Conservation (phyloP, 495 filamentous ascomycete genomes). For the Aspergillus nanangensis region DNA sequence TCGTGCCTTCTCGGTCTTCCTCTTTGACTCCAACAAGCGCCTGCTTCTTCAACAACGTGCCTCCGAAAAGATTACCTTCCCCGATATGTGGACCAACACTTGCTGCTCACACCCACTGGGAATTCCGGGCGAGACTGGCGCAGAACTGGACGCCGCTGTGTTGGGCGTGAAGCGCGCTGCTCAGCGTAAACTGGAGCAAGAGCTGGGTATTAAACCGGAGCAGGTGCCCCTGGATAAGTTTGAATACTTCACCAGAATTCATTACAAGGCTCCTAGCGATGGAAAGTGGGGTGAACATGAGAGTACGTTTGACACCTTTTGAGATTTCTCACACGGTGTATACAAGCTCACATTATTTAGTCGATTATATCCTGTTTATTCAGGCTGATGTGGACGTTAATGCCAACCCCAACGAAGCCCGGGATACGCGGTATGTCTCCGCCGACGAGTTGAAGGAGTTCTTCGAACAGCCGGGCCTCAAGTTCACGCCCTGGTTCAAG, state of each 20-base stretch:
- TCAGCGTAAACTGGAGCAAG: constrained; percentile 87
- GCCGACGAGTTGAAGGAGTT: constrained; percentile 76
- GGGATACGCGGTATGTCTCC: constrained; percentile 77
- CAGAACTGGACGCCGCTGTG: constrained; percentile 73
- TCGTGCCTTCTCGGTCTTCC: constrained; percentile 95
- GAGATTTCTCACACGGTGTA: too few relatives aligned
- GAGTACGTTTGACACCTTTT: constrained; percentile 64
- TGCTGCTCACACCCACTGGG: constrained; percentile 98
- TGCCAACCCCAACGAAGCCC: constrained; percentile 82
- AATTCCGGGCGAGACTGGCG: constrained; percentile 85
- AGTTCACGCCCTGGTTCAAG: constrained; percentile 99
- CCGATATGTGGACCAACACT: constrained; percentile 99
- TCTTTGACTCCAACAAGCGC: constrained; percentile 86
- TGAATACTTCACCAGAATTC: constrained; percentile 91
- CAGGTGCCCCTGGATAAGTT: constrained; percentile 93
- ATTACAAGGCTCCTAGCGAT: constrained; percentile 96
- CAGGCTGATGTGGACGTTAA: constrained; percentile 83
- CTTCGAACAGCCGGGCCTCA: constrained; percentile 74
- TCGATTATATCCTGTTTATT: constrained; percentile 99
- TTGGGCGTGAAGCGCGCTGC: constrained; percentile 85
- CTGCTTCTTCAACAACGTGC: constrained; percentile 94
- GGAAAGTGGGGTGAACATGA: constrained; percentile 99
- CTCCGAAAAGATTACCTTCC: constrained; percentile 97
- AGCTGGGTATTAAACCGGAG: constrained; percentile 84
- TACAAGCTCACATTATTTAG: constrained; percentile 38